These are phyloP conservation scores for Aspergillus egyptiacus DNA, from an alignment of 495 filamentous ascomycete species.

Conservation along the genomic window DNA sequence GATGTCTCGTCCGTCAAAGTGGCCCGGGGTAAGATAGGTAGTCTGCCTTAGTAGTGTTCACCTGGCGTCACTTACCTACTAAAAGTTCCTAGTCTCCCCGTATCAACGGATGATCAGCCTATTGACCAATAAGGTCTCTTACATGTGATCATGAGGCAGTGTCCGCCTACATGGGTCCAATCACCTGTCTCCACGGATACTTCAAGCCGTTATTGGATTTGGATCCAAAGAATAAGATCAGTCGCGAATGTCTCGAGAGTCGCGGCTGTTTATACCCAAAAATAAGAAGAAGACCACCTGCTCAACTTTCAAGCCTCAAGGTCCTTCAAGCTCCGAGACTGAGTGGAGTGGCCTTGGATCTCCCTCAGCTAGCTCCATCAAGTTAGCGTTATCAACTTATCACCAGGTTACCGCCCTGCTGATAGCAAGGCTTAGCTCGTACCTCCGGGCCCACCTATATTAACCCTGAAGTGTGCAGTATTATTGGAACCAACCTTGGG, in stretches of 20 bases:
- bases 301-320: neutral
- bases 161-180: neutral
- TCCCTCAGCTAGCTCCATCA: neutral
- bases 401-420: neutral
- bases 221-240: no score
- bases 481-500: no score
- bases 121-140: constrained; percentile 15
- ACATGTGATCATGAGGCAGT: constrained; percentile 15
- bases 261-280: no score
- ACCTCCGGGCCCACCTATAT: no score
- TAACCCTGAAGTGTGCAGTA: no score
- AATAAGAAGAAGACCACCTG: neutral
- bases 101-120: neutral
- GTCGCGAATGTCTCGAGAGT: no score
- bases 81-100: constrained; percentile 21
- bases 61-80: constrained; percentile 21
- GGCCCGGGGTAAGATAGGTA: no score
- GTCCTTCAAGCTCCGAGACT: neutral
- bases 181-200: neutral
- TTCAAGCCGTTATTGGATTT: no score
- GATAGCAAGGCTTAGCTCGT: neutral
- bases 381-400: neutral
- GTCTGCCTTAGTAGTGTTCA: no score
- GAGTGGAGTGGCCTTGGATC: neutral
- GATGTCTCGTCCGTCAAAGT: no score